phyloP scores from a whole-genome alignment of 2,329 filamentous ascomycete species.

The Sarocladium strictum region DNA sequence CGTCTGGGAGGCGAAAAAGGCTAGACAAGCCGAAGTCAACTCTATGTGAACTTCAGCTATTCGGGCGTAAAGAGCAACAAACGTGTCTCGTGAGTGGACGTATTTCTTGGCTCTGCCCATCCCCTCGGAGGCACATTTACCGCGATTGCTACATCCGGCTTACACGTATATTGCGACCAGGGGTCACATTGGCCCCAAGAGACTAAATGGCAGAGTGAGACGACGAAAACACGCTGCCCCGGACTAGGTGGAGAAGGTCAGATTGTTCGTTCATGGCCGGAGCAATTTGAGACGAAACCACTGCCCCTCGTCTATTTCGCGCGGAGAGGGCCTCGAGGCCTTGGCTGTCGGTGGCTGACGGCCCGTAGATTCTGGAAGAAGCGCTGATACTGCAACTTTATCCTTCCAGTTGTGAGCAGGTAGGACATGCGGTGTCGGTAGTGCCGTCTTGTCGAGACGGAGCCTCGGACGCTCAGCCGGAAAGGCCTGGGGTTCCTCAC shows the following conservation, averaged over 20 bases:
- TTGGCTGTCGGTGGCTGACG: constrained; percentile 7
- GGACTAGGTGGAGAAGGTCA: not conserved
- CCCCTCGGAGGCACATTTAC: constrained; percentile 2
- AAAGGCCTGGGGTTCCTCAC: not conserved
- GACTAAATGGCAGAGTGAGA: not conserved
- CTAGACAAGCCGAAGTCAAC: no score
- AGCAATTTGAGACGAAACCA: not conserved
- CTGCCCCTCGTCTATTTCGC: not conserved
- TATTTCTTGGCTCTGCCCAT: not conserved
- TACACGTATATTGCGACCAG: constrained; percentile 1
- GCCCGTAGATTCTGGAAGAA: constrained; percentile 4
- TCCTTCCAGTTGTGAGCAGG: not conserved
- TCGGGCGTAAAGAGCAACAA: no score
- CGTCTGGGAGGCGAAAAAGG: not conserved
- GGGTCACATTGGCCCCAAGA: not conserved
- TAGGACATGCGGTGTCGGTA: not conserved
- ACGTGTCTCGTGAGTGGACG: not conserved
- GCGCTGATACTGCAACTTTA: not conserved
- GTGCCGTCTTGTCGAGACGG: not conserved
- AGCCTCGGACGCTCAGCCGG: not conserved
- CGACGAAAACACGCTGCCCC: not conserved
- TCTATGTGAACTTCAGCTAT: no score
- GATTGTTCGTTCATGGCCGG: not conserved
- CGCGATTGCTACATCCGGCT: constrained; percentile 8
- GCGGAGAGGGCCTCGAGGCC: not conserved